Conservation (phyloP, 306 rosid species). For the Ochetophila trinervis region DNA sequence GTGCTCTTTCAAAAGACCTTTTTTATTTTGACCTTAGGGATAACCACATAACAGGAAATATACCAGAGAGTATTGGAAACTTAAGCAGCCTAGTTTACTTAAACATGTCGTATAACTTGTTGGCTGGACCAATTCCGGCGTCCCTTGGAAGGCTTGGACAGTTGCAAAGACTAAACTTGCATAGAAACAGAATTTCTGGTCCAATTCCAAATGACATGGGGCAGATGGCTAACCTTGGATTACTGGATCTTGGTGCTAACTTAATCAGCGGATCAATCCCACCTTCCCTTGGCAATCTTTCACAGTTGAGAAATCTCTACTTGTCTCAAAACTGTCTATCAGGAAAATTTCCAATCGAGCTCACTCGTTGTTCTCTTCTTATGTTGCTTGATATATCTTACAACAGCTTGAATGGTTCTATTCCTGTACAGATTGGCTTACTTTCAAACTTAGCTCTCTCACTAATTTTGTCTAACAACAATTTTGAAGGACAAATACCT, state of each 20-base stretch:
- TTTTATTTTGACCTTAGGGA: conserved; percentile 16
- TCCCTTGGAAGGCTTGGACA: conserved; percentile 14
- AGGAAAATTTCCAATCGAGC: conserved; percentile 15
- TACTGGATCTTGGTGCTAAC: conserved; percentile 17
- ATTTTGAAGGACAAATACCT: conserved; percentile 26
- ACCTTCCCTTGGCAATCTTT: conserved; percentile 24
- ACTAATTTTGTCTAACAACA: conserved; percentile 25
- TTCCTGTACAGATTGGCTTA: conserved; percentile 17
- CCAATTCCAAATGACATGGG: conserved; percentile 21
- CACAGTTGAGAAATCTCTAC: conserved; percentile 26
- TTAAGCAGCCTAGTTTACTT: conserved; percentile 21
- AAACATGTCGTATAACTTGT: conserved; percentile 2
- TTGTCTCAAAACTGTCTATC: conserved; percentile 19
- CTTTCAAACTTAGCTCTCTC: conserved; percentile 21
- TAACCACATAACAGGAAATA: conserved; percentile 17
- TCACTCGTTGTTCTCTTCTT: conserved; percentile 25
- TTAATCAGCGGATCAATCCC: conserved; percentile 21
- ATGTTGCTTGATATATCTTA: conserved; percentile 23
- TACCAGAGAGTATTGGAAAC: conserved; percentile 28
- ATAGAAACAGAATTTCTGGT: conserved; percentile 21
- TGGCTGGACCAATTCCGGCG: conserved; percentile 21
- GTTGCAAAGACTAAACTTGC: conserved; percentile 23
- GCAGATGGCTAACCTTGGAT: conserved; percentile 23
- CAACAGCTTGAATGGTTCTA: conserved; percentile 19
- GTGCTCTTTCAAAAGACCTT: conserved; percentile 28